These are phyloP conservation scores for Peziza echinospora DNA, from an alignment of 495 filamentous ascomycete genomes.

Conservation along the genomic window DNA sequence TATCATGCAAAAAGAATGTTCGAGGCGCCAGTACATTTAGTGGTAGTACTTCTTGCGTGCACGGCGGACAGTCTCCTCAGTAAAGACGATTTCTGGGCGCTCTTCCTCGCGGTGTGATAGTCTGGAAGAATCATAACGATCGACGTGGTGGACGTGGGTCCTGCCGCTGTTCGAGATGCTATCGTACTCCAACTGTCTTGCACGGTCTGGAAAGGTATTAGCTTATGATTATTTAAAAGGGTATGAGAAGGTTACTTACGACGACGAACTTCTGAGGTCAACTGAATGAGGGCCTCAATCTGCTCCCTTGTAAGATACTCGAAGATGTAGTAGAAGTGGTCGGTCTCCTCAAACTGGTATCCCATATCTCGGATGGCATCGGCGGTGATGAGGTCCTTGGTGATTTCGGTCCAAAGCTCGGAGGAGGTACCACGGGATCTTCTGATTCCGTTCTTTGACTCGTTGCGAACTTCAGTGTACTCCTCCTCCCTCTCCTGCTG, in stretches of 20 bases:
- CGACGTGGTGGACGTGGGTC: constrained; percentile 11
- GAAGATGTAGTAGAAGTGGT: constrained; percentile 77
- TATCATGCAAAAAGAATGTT: no score
- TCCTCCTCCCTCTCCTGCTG: background rate
- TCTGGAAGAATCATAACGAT: constrained; percentile 25
- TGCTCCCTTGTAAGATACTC: constrained; percentile 74
- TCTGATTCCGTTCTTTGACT: constrained; percentile 45
- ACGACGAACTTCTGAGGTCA: constrained; percentile 62
- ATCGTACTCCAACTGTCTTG: constrained; percentile 65
- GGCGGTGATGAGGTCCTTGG: constrained; percentile 69
- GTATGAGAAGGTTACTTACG: constrained; percentile 27
- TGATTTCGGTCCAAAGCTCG: constrained; percentile 91
- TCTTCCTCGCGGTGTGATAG: no score
- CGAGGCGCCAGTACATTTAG: no score
- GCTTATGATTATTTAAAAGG: background rate
- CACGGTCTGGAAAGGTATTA: constrained; percentile 29
- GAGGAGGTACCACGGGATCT: constrained; percentile 34
- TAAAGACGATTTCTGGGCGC: constrained; percentile 19
- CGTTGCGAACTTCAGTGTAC: background rate
- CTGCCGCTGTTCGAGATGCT: constrained; percentile 18
- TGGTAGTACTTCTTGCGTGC: constrained; percentile 16
- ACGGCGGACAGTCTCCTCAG: constrained; percentile 8
- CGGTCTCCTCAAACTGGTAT: constrained; percentile 84
- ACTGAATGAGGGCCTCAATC: constrained; percentile 57
- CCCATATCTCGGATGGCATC: constrained; percentile 72